Percentiles rank a stretch among this genome's conserved stretches.
Conservation (phyloP, 257 asterid species). For the Craterostigma plantagineum region DNA sequence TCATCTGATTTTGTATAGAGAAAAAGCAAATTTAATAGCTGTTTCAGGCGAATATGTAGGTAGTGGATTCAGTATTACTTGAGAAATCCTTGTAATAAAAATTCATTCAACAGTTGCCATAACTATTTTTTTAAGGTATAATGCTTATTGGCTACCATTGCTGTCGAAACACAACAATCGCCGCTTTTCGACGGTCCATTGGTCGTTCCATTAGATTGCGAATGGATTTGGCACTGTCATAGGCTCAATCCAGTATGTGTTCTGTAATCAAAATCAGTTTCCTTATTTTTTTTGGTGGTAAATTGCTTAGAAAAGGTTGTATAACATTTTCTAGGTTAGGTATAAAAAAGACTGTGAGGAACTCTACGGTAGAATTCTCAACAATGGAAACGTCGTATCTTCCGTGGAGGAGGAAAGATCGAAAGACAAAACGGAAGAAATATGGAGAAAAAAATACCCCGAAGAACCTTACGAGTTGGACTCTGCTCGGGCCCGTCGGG, state of each 20-base stretch:
- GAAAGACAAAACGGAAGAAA: slow-evolving; percentile 27
- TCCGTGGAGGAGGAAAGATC: slow-evolving; percentile 38
- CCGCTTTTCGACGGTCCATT: slow-evolving; percentile 50
- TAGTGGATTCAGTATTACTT: not conserved
- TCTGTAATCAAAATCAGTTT: not conserved
- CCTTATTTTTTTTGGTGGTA: slow-evolving; percentile 2
- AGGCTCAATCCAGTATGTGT: slow-evolving; percentile 81
- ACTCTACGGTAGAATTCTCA: slow-evolving; percentile 60
- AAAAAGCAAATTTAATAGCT: too few relatives aligned
- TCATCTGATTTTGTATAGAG: too few relatives aligned
- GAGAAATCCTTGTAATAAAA: not conserved
- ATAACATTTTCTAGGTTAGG: slow-evolving; percentile 33
- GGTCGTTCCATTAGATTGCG: slow-evolving; percentile 89
- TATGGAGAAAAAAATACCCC: slow-evolving; percentile 49
- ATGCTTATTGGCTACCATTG: slow-evolving; percentile 83
- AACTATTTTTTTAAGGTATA: slow-evolving; percentile 47
- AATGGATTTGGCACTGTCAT: slow-evolving; percentile 99
- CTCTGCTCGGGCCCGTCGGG: slow-evolving; percentile 14
- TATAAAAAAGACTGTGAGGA: slow-evolving; percentile 74
- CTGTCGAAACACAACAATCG: slow-evolving; percentile 58
- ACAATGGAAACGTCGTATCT: slow-evolving; percentile 47
- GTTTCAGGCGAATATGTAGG: not conserved
- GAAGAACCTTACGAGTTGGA: slow-evolving; percentile 55
- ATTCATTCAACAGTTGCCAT: slow-evolving; percentile 1
- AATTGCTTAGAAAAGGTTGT: slow-evolving; percentile 5